Base-by-base conservation (phyloP, 345 rosid species). In the Nasturtium officinale region DNA sequence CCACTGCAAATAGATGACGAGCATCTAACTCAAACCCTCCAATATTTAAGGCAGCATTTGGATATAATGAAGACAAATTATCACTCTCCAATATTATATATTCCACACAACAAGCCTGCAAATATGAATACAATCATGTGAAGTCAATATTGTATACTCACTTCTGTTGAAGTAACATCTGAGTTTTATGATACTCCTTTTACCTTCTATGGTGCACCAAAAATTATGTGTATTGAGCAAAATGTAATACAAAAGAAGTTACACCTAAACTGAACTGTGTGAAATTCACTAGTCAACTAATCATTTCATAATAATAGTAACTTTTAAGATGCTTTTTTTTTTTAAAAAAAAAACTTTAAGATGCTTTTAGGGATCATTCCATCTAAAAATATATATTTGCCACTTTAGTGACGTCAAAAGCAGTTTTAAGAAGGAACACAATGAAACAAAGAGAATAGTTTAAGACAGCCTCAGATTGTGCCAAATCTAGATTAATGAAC, bases 21-120 rank as follows among this genome's bases (percentile, higher is more conserved):
- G 97, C 69, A 77, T 78, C 80, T 65, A 95, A 72, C 59, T 86
- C 64, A 42, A 86, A 70, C 30, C 87, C 89, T 20, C 90, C 88
- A 63, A 90, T 52, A 65, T 74, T 90, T 46, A 90, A 17, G 46
- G 84, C 76, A 26, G 97, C 97, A 83, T 87, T 82, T 43, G 99
- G 99, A 78, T 87, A 95, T 65, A 88, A 71, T 13, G 92, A 85
- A 18, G 96, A 80, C 42, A 95, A 73, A 80, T 95, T 91, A 75
- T 95, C 99, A 59, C 96, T 72, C 83, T 91, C 99, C 86, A 95
- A 72, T 67, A 91, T 95, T 72, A 95, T 88, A 60, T 88, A 90
- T 79, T 95, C 96, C 46, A 95, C 96, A 78, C 97, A 91, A 46
- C 90, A 88, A 26, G 99, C 96, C 96, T 91, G 87, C 84, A 81